Conservation (phyloP, 495 filamentous ascomycete genomes). For the Geoglossum glabrum region DNA sequence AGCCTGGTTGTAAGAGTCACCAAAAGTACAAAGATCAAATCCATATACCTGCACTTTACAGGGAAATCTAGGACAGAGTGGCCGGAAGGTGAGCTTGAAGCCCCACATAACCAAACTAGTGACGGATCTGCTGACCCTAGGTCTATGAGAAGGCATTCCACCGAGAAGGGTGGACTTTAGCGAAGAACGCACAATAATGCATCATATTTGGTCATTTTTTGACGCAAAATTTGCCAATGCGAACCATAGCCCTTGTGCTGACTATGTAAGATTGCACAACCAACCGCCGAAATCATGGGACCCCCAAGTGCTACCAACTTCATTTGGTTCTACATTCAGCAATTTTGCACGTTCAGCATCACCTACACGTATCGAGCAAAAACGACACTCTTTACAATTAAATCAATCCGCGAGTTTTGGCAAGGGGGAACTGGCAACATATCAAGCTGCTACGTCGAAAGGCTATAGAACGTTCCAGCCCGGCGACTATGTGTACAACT, state of each 20-base stretch:
- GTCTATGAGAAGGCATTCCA: slow-evolving; percentile 48
- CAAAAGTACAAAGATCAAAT: slow-evolving; percentile 86
- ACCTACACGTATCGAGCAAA: slow-evolving; percentile 29
- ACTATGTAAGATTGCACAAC: slow-evolving; percentile 33
- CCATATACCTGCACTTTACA: slow-evolving; percentile 69
- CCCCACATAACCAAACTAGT: background rate
- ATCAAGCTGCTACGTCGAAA: slow-evolving; percentile 50
- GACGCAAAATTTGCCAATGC: slow-evolving; percentile 45
- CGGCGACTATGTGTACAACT: slow-evolving; percentile 84
- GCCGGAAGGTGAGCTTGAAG: slow-evolving; percentile 54
- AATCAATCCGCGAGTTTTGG: slow-evolving; percentile 74
- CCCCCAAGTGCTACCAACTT: background rate
- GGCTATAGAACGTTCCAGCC: slow-evolving; percentile 80
- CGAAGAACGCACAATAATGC: slow-evolving; percentile 60
- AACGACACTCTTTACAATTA: slow-evolving; percentile 56
- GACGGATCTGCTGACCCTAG: background rate
- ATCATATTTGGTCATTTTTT: slow-evolving; percentile 65
- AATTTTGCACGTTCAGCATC: slow-evolving; percentile 17
- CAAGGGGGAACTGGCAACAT: slow-evolving; percentile 46
- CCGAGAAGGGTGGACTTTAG: slow-evolving; percentile 66
- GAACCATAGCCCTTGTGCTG: slow-evolving; percentile 43
- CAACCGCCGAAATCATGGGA: slow-evolving; percentile 11
- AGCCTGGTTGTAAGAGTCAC: slow-evolving; percentile 63
- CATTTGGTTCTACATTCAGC: slow-evolving; percentile 17
- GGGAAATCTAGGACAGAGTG: slow-evolving; percentile 83